Base-by-base conservation (phyloP, 805 yeast species). In the Candida palmyrensis region DNA sequence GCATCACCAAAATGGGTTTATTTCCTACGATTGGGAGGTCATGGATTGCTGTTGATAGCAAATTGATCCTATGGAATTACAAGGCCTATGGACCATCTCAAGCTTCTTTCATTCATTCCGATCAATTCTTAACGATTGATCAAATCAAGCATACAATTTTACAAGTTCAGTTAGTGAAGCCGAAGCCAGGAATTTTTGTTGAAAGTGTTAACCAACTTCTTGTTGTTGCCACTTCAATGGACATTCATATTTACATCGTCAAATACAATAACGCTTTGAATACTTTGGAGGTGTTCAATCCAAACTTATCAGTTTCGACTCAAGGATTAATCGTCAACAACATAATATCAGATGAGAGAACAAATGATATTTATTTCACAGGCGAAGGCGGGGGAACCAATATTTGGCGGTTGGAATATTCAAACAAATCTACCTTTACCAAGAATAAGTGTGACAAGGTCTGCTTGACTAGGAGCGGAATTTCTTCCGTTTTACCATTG, bases 331-430 rank as follows among this genome's bases (percentile, higher is more conserved):
- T 78, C 27, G 86, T 82, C 11, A 75, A 75, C 47, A 71, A 75
- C 27, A 73, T 90, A 33, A 65, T 71, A 1, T 65, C 74, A 2
- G 74, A 75, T 47, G 75, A 76, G 14, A 58, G 62, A 27, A 79
- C 92, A 1, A 82, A 86, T 29, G 88, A 90, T 36, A 75, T 92
- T 4, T 86, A 85, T 52, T 86, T 94, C 55, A 71, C 84, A 6
- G 94, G 95, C n/a, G 72, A 71, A 25, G 77, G 80, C 14, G 87
- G 84, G 43, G 90, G 88, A 2, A 60, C 68, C 23, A 78, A 89
- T 45, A 68, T 92, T 27, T 92, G 96, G 96, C 90, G 86, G 51
- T 64, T 92, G 35, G 79, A 77, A 38, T 92, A 92, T 53, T 73
- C 89, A 5, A 82, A 80, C 43, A 73, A 82, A 17, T 92, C 87